phyloP scores from a whole-genome alignment of 2,329 filamentous ascomycete genomes.

The Fusarium robinianum region DNA sequence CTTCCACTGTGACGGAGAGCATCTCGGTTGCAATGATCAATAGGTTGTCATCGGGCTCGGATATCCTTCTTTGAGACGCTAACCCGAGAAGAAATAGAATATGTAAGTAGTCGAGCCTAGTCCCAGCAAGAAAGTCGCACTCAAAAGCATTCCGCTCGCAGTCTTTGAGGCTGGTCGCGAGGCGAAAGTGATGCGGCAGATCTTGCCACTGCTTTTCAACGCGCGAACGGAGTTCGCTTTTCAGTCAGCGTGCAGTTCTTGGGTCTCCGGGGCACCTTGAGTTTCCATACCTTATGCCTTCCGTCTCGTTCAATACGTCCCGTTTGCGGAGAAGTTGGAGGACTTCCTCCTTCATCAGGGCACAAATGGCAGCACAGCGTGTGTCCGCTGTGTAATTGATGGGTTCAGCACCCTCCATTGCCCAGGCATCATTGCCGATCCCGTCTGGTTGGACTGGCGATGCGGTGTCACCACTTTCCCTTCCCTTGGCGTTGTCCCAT shows the following conservation, averaged over 20 bases:
- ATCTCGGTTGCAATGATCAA: conserved; percentile 16
- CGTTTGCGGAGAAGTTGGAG: conserved; percentile 10
- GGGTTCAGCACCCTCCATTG: too few relatives aligned
- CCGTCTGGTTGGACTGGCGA: too few relatives aligned
- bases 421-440: too few relatives aligned
- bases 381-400: conserved; percentile 22
- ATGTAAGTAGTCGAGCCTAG: conserved; percentile 21
- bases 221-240: conserved; percentile 8
- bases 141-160: conserved; percentile 8
- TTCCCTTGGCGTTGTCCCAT: too few relatives aligned
- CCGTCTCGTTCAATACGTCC: not conserved
- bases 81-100: conserved; percentile 14
- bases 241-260: not conserved
- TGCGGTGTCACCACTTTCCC: too few relatives aligned
- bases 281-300: too few relatives aligned
- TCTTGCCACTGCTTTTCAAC: conserved; percentile 19
- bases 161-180: conserved; percentile 11
- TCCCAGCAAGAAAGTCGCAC: conserved; percentile 17
- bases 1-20: conserved; percentile 18
- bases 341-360: conserved; percentile 22
- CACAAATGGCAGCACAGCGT: conserved; percentile 14
- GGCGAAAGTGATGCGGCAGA: conserved; percentile 12
- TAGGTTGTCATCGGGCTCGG: conserved; percentile 12
- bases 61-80: conserved; percentile 1
- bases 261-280: not conserved